phyloP scores from a whole-genome alignment of 805 yeast genomes.

The Schwanniomyces polymorphus region DNA sequence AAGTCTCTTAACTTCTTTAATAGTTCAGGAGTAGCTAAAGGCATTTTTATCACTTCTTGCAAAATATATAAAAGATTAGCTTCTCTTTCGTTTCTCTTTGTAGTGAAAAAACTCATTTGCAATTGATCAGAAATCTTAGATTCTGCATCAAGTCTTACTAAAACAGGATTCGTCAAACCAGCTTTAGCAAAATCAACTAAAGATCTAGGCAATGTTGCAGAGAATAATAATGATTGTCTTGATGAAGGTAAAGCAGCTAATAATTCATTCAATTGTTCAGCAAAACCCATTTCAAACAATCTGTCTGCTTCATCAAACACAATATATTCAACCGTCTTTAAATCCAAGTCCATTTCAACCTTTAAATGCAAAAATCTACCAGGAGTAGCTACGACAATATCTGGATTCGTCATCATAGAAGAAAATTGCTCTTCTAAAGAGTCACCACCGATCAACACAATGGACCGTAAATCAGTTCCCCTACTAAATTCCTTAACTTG shows the following conservation, averaged over 20 bases:
- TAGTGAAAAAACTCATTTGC: constrained; percentile 83
- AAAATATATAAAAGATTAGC: constrained; percentile 76
- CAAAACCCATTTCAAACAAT: constrained; percentile 93
- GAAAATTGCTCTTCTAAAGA: constrained; percentile 95
- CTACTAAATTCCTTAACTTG: constrained; percentile 85
- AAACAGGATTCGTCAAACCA: constrained; percentile 87
- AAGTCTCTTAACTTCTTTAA: constrained; percentile 49
- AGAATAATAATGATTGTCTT: constrained; percentile 86
- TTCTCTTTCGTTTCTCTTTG: constrained; percentile 85
- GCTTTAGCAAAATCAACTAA: constrained; percentile 97
- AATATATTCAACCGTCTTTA: constrained; percentile 81
- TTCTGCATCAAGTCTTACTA: constrained; percentile 92
- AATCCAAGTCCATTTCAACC: constrained; percentile 89
- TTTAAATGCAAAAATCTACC: constrained; percentile 95
- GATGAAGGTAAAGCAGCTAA: constrained; percentile 77
- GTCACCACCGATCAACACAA: constrained; percentile 94
- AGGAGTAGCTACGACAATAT: constrained; percentile 93
- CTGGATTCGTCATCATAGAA: constrained; percentile 92
- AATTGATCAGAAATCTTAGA: constrained; percentile 85
- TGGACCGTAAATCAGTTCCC: constrained; percentile 80
- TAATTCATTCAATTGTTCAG: constrained; percentile 88
- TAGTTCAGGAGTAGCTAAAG: constrained; percentile 74
- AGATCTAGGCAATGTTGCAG: constrained; percentile 92
- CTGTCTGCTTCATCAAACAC: constrained; percentile 98
- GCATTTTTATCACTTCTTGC: constrained; percentile 83